Conservation (phyloP, 768 basidiomycete genomes). For the Leccinum fibrillosum region DNA sequence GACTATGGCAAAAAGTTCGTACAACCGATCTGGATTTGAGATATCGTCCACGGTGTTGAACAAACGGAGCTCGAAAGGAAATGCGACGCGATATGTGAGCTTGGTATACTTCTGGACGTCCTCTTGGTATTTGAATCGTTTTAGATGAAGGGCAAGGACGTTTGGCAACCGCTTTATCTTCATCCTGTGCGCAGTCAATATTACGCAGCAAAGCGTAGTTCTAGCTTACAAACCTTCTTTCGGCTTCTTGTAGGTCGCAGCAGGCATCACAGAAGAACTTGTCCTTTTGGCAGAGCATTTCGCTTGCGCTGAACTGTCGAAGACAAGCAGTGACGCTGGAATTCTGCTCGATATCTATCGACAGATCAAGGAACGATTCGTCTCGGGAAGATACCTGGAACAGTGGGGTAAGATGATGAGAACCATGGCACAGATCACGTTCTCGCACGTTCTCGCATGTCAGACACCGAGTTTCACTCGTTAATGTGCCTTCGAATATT, state of each 20-base stretch:
- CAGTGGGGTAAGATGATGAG: constrained; percentile 11
- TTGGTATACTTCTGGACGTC: constrained; percentile 89
- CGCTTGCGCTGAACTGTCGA: constrained; percentile 93
- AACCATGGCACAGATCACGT: not conserved
- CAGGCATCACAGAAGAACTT: constrained; percentile 99
- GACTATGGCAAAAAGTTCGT: constrained; percentile 93
- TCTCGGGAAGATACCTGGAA: constrained; percentile 84
- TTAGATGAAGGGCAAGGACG: constrained; percentile 91
- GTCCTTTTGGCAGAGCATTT: constrained; percentile 97
- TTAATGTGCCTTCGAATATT: constrained; percentile 90
- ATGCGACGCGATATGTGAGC: constrained; percentile 93
- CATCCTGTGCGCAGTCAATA: constrained; percentile 59
- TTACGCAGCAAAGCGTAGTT: not conserved
- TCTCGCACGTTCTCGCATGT: constrained; percentile 90
- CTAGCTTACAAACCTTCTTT: constrained; percentile 67
- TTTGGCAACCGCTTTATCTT: constrained; percentile 98
- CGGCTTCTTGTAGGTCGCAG: constrained; percentile 95
- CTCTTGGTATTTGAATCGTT: constrained; percentile 99
- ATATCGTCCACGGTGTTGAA: constrained; percentile 97
- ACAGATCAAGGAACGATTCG: constrained; percentile 96
- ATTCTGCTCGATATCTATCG: constrained; percentile 98
- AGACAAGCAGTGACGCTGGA: constrained; percentile 95
- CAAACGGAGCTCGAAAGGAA: constrained; percentile 89
- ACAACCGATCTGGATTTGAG: constrained; percentile 87
- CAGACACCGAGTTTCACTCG: constrained; percentile 96